These are phyloP conservation scores for Fusarium brevicatenulatum DNA, from an alignment of 2,329 filamentous ascomycete species.

Conservation along the genomic window DNA sequence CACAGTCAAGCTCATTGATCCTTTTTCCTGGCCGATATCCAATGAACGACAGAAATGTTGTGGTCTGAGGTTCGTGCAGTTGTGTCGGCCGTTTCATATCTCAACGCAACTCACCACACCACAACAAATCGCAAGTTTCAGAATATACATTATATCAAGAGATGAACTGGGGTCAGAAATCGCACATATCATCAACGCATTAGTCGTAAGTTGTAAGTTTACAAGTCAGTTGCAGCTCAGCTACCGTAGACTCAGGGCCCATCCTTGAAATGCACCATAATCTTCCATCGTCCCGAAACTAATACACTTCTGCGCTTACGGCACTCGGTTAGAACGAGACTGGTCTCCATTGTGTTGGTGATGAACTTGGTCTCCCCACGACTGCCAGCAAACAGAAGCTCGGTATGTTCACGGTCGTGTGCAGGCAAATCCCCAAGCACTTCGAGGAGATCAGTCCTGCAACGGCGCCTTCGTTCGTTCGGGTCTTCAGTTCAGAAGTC, in stretches of 20 bases:
- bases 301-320: background rate
- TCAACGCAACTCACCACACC: conserved; percentile 13
- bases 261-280: background rate
- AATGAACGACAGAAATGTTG: background rate
- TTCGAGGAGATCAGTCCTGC: conserved; percentile 88
- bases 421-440: conserved; percentile 80
- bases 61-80: background rate
- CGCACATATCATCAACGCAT: conserved; percentile 42
- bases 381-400: conserved; percentile 87
- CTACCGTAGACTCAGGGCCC: too few species aligned
- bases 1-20: too few species aligned
- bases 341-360: too few species aligned
- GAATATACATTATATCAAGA: conserved; percentile 23
- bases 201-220: conserved; percentile 35
- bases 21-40: too few species aligned
- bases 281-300: too few species aligned
- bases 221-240: conserved; percentile 9
- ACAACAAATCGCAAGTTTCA: conserved; percentile 32
- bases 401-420: conserved; percentile 90
- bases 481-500: conserved; percentile 66
- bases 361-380: too few species aligned
- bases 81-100: conserved; percentile 31
- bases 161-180: conserved; percentile 37
- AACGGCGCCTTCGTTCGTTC: conserved; percentile 67
- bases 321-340: too few species aligned